Conservation (phyloP, 345 rosid species). For the Nasturtium officinale region DNA sequence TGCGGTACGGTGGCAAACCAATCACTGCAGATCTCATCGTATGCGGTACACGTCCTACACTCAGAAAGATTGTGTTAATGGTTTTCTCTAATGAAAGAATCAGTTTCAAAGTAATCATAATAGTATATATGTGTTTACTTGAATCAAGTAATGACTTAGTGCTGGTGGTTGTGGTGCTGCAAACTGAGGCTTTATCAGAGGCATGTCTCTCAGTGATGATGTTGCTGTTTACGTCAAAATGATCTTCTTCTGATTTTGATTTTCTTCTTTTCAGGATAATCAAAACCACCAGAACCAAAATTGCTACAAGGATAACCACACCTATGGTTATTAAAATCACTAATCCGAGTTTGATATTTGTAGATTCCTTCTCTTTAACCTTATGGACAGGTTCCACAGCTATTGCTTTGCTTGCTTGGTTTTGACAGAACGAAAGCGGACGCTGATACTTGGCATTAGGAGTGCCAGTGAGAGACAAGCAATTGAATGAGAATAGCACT, state of each 20-base stretch:
- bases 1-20: conserved; percentile 75
- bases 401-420: conserved; percentile 74
- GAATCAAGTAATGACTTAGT: conserved; percentile 57
- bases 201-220: conserved; percentile 44
- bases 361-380: conserved; percentile 40
- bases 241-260: conserved; percentile 34
- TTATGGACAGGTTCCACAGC: conserved; percentile 64
- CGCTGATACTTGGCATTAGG: conserved; percentile 58
- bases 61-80: conserved; percentile 19
- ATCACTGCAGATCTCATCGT: conserved; percentile 82
- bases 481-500: conserved; percentile 73
- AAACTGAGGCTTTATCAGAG: conserved; percentile 57
- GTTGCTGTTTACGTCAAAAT: conserved; percentile 44
- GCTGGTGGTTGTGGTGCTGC: conserved; percentile 47
- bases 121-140: conserved; percentile 49
- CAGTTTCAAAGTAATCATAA: neutral
- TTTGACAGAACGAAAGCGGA: conserved; percentile 67
- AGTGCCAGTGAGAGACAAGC: conserved; percentile 56
- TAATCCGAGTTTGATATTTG: conserved; percentile 51
- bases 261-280: conserved; percentile 53
- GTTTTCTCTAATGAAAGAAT: neutral
- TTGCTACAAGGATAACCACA: conserved; percentile 47
- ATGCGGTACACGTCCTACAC: conserved; percentile 76
- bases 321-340: conserved; percentile 65
- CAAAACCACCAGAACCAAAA: conserved; percentile 50